Evolutionary conservation across 306 rosid species (phyloP).

Genomic region (Glycyrrhiza uralensis): DNA sequence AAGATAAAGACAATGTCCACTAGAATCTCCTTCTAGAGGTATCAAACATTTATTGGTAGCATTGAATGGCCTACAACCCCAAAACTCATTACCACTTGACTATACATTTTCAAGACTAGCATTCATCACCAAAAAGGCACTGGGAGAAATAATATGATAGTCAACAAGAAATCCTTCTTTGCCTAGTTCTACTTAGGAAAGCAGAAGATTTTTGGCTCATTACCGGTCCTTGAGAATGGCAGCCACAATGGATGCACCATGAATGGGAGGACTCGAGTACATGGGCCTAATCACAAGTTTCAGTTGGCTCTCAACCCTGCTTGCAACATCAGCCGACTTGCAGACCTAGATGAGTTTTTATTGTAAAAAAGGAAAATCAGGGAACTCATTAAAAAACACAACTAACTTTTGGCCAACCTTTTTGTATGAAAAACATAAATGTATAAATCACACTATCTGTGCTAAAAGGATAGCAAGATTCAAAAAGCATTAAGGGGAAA

Average conservation of each 20-base stretch:
- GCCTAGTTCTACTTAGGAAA: background rate
- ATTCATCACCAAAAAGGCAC: background rate
- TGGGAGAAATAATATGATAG: background rate
- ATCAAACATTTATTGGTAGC: conserved; percentile 11
- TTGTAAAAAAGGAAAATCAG: background rate
- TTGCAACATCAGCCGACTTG: conserved; percentile 76
- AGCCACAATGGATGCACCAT: conserved; percentile 97
- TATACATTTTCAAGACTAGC: conserved; percentile 2
- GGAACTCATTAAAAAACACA: background rate
- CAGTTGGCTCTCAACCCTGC: conserved; percentile 92
- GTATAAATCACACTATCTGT: background rate
- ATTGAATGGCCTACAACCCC: background rate
- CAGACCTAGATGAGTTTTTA: conserved; percentile 54
- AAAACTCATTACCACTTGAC: background rate
- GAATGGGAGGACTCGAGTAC: conserved; percentile 98
- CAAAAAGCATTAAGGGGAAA: background rate
- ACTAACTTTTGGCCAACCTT: background rate
- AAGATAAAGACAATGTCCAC: background rate
- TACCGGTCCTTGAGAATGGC: conserved; percentile 90
- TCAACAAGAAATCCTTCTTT: background rate
- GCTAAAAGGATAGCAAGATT: background rate
- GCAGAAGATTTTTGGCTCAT: background rate
- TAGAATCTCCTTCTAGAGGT: background rate
- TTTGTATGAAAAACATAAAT: background rate
- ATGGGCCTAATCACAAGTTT: conserved; percentile 97